These are phyloP conservation scores for Sporothrix pallida DNA, from an alignment of 2,329 filamentous ascomycete species.

Conservation along the genomic window DNA sequence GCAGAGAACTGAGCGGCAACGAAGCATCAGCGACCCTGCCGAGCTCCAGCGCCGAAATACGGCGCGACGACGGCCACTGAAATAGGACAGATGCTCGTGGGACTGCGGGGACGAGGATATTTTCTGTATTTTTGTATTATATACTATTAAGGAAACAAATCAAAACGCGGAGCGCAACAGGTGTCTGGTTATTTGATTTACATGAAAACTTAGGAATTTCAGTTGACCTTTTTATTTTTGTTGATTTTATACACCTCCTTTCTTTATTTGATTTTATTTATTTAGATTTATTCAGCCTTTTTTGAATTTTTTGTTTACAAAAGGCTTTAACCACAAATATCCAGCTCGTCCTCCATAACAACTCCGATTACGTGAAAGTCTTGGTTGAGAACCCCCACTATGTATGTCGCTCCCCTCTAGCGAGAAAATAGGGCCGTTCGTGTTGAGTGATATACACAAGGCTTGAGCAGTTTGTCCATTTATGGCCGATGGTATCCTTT, in stretches of 20 bases:
- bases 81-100: not conserved
- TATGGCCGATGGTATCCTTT: constrained; percentile 24
- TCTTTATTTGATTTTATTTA: not conserved
- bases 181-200: constrained; percentile 6
- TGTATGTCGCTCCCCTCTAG: constrained; percentile 15
- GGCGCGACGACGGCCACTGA: constrained; percentile 31
- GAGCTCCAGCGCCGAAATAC: constrained; percentile 41
- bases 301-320: not conserved
- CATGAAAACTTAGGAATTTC: not conserved
- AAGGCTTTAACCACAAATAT: not conserved
- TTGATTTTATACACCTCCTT: not conserved
- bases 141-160: not conserved
- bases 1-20: constrained; percentile 61
- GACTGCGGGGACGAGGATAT: not conserved
- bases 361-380: constrained; percentile 19
- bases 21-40: constrained; percentile 54
- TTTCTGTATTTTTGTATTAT: not conserved
- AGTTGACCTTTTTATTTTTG: not conserved
- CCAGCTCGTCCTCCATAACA: not conserved
- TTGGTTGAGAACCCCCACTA: not conserved
- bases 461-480: not conserved
- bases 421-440: not conserved
- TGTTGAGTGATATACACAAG: constrained; percentile 15
- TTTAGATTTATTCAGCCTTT: not conserved
- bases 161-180: not conserved